Base-by-base conservation (phyloP, 257 asterid genomes). In the Osmanthus fragrans region DNA sequence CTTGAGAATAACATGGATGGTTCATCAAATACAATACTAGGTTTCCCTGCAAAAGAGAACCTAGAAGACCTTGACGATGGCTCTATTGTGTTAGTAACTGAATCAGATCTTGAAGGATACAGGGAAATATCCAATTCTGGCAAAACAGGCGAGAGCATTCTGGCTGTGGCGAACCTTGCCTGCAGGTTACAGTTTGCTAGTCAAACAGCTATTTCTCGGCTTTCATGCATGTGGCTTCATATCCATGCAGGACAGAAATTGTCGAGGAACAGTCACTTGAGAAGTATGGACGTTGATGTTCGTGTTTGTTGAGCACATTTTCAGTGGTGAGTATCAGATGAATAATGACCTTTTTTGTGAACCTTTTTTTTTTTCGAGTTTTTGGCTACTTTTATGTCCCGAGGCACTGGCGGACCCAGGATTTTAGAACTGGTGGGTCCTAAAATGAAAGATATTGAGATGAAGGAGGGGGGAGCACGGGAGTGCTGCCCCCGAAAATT, bases 41-140 rank as follows among this genome's bases (percentile, higher is more conserved):
- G 71, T 63, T 79, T 81, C 74, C 87, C 86, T 51, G 69, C 51
- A 12, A 73, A 80, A 73, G 36, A 7, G 3, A 89, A 80, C 27
- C 25, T 51, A 45, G 89, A 89, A 51, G 90, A 86, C 70, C 83
- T 89, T 73, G 98, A 94, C 16, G 92, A 90, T 42, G 88, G 80
- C 70, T 94, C 97, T 0, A 79, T 91, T 80, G 98, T 94, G 71
- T 68, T 94, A 36, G 83, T 92, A 10, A 89, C 96, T 5, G 94
- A 94, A 36, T 88, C 91, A 2, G 97, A 94, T 86, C 97, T 94
- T 32, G 97, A 94, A 69, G 97, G 98, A 23, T 94, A 92, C 7
- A 89, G 86, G 30, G 97, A 92, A 80, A 82, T 72, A 67, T 74
- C 21, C 0, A 90, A 82, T 58, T 76, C 80, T 19, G 78, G 76